Base-by-base conservation (phyloP, 129 eudicot genomes). In the Apium graveolens region DNA sequence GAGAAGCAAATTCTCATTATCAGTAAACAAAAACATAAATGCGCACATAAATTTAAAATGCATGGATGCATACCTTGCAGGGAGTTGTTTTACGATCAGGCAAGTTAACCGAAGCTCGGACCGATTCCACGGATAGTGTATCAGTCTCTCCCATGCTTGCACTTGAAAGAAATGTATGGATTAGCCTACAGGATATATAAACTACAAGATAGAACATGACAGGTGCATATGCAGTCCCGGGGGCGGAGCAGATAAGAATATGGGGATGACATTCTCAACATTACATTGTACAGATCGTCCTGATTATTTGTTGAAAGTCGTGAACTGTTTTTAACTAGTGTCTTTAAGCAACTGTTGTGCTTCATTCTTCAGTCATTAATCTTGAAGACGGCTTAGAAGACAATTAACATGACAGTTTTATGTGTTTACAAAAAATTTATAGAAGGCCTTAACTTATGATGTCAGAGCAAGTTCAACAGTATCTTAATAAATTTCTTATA, bases 101-200 rank as follows among this genome's bases (percentile, higher is more conserved):
- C 72, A 81, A 83, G 66, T 85, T 80, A 73, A 87, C 57, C 11
- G 96, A 85, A 80, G 86, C 85, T 82, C 81, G 88, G 60, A 88
- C 93, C 13, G 96, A 76, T 82, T 88, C 85, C 73, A 91, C 83
- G 45, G 93, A 80, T 80, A 85, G 86, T 7, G 88, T 91, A 80
- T 86, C 92, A 44, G 87, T 81, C 87, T 91, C 96, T 45, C 90
- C 96, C 93, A 88, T 88, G 8, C 37, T 65, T 66, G 72, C 39
- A 11, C 37, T 4, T 66, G 72, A 27, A 27, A 66, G 20, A 66
- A 12, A 31, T 13, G 14, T 8, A n/a, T 21, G 27, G 7, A 24
- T 24, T 34, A 62, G 70, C 7, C 71, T 29, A 17, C 72, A 66
- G 14, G 31, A 24, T 55, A 66, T 66, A 66, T 32, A 63, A 57